These are phyloP conservation scores for Syzygium oleosum DNA, from an alignment of 345 rosid genomes.

Conservation along the genomic window DNA sequence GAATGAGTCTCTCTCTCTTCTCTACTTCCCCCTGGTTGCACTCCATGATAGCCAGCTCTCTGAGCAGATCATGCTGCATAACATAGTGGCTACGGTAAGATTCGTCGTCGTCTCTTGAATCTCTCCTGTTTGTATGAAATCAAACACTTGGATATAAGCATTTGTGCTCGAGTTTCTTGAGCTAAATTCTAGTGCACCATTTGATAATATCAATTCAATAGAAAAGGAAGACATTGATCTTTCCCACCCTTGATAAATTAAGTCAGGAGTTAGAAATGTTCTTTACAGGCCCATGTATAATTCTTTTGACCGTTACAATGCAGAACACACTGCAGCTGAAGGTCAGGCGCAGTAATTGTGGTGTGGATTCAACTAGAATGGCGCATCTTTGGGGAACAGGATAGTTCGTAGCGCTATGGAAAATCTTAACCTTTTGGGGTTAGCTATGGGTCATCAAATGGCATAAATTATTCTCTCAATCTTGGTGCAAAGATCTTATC, in stretches of 20 bases:
- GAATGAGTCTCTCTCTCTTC: conserved; percentile 22
- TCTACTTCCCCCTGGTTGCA: too few species aligned
- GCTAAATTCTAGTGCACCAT: not conserved
- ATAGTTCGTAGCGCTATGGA: not conserved
- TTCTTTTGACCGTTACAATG: not conserved
- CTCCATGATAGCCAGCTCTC: conserved; percentile 33
- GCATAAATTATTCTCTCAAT: too few species aligned
- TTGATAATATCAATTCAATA: not conserved
- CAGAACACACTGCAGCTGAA: not conserved
- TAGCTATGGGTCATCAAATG: not conserved
- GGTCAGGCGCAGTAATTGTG: not conserved
- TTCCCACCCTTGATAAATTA: not conserved
- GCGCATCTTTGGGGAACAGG: not conserved
- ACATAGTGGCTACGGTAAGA: conserved; percentile 28
- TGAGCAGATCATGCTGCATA: conserved; percentile 39
- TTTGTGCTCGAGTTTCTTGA: not conserved
- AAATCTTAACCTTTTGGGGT: not conserved
- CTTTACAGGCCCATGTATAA: not conserved
- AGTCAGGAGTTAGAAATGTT: not conserved
- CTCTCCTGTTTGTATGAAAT: conserved; percentile 18
- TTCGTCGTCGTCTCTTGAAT: conserved; percentile 13
- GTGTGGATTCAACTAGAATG: not conserved
- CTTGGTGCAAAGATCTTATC: not conserved
- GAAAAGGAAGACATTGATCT: not conserved
- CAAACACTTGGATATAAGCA: not conserved